Base-by-base conservation (phyloP, 306 rosid species). In the Ziziphus jujuba region DNA sequence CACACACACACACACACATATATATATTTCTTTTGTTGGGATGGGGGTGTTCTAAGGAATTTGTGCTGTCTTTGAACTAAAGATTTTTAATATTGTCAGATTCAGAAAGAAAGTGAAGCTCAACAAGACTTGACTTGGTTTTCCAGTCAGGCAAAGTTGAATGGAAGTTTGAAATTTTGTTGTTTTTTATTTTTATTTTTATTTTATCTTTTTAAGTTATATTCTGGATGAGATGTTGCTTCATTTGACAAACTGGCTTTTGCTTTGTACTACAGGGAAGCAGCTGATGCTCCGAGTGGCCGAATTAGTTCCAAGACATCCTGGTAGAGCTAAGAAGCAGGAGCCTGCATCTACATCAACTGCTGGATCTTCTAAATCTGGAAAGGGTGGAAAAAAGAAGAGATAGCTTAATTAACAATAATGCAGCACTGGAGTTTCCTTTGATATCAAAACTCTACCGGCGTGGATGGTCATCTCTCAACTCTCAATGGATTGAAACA, bases 241-340 rank as follows among this genome's bases (percentile, higher is more conserved):
- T 28, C 3, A 28, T 28, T 28, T 28, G 33, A 28, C 33, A 4
- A 28, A 28, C 33, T 28, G 33, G 33, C 51, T 47, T 47, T 47
- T 47, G 17, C 5, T 61, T 47, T 71, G 45, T 54, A 56, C 77
- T 87, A 52, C 80, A 93, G 98, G 89, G 70, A 93, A 90, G 74
- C 77, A 85, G 61, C 79, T 92, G 63, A 82, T 92, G 97, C 72
- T 84, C 13, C 70, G 58, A 34, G 59, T 90, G 38, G 90, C 96
- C 6, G 96, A 87, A 79, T 74, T 92, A 89, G 97, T 92, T 49
- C 96, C 97, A 14, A 82, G 84, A 61, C 97, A 93, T 84, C 90
- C 83, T 40, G 96, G 97, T 53, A 88, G 97, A 86, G 68, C 82
- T 21, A 91, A 84, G 85, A 91, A 91, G 81, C 92, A 81, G 70